These are phyloP conservation scores for Lecanicillium sp. DNA, from an alignment of 2,329 filamentous ascomycete genomes.

Conservation along the genomic window DNA sequence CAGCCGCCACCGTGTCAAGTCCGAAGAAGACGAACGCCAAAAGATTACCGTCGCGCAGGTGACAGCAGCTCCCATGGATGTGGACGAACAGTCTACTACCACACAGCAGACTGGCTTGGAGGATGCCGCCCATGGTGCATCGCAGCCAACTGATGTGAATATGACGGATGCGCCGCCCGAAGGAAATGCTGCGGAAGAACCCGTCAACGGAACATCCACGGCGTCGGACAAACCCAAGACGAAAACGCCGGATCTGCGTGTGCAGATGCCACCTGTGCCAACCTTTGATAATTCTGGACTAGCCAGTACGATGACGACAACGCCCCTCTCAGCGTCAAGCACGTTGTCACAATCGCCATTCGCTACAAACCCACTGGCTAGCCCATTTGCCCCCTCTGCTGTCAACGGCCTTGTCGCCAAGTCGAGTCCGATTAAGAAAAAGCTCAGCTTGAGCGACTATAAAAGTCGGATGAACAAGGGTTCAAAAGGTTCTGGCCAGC, in stretches of 20 bases:
- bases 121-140: not conserved
- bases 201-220: constrained; percentile 11
- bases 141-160: constrained; percentile 2
- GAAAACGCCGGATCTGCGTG: constrained; percentile 38
- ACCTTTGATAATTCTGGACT: constrained; percentile 35
- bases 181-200: constrained; percentile 2
- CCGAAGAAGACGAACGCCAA: constrained; percentile 30
- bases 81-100: constrained; percentile 22
- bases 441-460: constrained; percentile 59
- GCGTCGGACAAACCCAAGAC: constrained; percentile 24
- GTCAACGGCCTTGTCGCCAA: constrained; percentile 37
- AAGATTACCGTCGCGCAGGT: constrained; percentile 15
- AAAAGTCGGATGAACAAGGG: constrained; percentile 52
- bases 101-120: too few relatives aligned
- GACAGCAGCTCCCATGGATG: constrained; percentile 26
- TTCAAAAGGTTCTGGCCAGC: constrained; percentile 26
- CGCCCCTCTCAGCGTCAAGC: constrained; percentile 38
- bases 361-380: constrained; percentile 29
- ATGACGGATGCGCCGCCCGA: constrained; percentile 3
- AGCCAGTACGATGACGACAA: constrained; percentile 27
- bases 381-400: constrained; percentile 32
- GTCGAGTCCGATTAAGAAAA: constrained; percentile 59
- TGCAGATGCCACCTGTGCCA: constrained; percentile 51
- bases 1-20: constrained; percentile 34
- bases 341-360: constrained; percentile 44